Evolutionary conservation across 495 filamentous ascomycete species (phyloP).

Genomic region (Hypoxylon rickii): DNA sequence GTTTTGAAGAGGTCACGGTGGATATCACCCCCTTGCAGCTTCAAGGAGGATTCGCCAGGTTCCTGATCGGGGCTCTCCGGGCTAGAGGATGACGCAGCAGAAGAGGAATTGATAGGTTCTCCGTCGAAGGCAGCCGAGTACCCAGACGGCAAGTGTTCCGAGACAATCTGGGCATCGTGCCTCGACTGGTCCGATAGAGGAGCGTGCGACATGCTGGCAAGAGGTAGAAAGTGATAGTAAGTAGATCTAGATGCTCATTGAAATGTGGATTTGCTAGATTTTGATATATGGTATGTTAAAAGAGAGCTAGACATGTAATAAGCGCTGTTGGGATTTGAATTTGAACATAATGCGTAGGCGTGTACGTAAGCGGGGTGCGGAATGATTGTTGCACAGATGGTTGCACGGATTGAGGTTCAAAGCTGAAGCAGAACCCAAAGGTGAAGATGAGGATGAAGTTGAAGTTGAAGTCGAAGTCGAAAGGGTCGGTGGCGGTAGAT

Average conservation of each 20-base stretch:
- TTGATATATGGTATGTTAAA: no score
- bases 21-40: conserved; percentile 68
- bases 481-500: background rate
- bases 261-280: no score
- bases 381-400: no score
- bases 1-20: conserved; percentile 71
- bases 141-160: conserved; percentile 52
- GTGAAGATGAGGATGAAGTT: background rate
- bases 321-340: no score
- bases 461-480: background rate
- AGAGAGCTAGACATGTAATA: no score
- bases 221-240: no score
- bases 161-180: conserved; percentile 44
- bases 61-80: conserved; percentile 40
- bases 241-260: no score
- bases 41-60: conserved; percentile 60
- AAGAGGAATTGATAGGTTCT: conserved; percentile 18
- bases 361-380: background rate
- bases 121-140: conserved; percentile 50
- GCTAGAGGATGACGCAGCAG: conserved; percentile 38
- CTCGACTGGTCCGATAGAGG: conserved; percentile 25
- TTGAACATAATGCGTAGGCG: background rate
- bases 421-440: conserved; percentile 13
- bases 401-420: no score
- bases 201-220: conserved; percentile 16